A percentile compares a stretch with the other conserved stretches of the same genome.
Evolutionary conservation across 345 rosid genomes (phyloP).

Genomic region (Kernera saxatilis): DNA sequence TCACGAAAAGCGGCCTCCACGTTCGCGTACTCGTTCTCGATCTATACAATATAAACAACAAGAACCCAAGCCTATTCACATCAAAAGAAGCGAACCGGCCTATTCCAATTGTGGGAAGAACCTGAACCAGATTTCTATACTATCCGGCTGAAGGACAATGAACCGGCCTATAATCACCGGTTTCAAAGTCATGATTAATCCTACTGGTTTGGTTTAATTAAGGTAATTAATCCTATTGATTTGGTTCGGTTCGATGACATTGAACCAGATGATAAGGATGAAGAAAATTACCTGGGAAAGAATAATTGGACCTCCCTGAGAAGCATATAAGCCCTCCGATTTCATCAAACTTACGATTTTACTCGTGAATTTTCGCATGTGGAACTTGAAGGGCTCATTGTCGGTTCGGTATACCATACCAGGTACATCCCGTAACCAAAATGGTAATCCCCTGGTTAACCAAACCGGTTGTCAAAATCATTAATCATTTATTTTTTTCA

Average conservation of each 20-base stretch:
- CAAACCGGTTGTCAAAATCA: neutral
- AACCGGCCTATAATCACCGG: neutral
- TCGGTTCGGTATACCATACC: slow-evolving; percentile 68
- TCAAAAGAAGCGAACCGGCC: neutral
- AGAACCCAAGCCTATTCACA: neutral
- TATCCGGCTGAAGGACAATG: neutral
- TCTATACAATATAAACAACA: slow-evolving; percentile 32
- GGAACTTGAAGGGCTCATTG: slow-evolving; percentile 71
- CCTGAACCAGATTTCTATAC: neutral
- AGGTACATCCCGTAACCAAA: slow-evolving; percentile 79
- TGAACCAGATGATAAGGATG: neutral
- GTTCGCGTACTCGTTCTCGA: slow-evolving; percentile 80
- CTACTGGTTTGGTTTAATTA: neutral
- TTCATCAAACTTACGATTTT: slow-evolving; percentile 75
- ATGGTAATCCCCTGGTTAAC: slow-evolving; percentile 66
- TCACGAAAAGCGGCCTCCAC: slow-evolving; percentile 49
- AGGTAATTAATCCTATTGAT: neutral
- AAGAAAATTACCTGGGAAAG: slow-evolving; percentile 59
- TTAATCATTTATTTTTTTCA: neutral
- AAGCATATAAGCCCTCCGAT: slow-evolving; percentile 69
- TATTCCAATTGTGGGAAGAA: no score
- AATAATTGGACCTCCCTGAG: slow-evolving; percentile 96
- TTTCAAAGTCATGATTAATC: neutral
- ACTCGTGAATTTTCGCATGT: slow-evolving; percentile 65
- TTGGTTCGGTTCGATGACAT: neutral